Percentiles rank a stretch among this genome's conserved stretches.
Conservation (phyloP, 2,329 filamentous ascomycete genomes). For the Trichoderma semiorbis region DNA sequence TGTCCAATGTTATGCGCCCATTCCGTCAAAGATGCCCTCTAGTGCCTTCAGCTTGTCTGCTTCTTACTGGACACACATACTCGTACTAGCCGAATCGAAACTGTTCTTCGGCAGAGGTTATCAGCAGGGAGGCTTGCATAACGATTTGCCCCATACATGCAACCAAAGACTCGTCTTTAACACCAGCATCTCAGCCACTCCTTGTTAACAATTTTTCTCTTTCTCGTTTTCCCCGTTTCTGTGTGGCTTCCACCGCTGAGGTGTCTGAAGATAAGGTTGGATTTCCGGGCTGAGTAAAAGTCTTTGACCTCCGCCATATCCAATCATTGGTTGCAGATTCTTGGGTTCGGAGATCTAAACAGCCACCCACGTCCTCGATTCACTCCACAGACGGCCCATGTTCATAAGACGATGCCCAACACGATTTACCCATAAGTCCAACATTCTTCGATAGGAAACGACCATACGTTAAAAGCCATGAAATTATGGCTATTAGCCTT, state of each 20-base stretch:
- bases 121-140: background rate
- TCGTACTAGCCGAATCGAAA: background rate
- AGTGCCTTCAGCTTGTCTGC: slow-evolving; percentile 9
- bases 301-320: background rate
- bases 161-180: background rate
- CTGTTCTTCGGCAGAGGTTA: background rate
- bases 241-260: background rate
- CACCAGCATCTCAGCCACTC: slow-evolving; percentile 3
- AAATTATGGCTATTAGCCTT: slow-evolving; percentile 1
- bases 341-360: background rate
- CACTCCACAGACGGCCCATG: background rate
- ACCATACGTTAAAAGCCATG: background rate
- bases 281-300: background rate
- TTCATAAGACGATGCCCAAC: background rate
- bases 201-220: background rate
- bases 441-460: background rate
- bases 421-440: background rate
- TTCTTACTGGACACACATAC: background rate
- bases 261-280: background rate
- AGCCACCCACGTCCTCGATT: background rate
- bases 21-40: background rate
- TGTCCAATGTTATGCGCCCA: background rate
- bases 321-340: background rate
- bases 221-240: background rate
- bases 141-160: slow-evolving; percentile 7